phyloP scores from a whole-genome alignment of 257 asterid genomes.

The Thymus quinquecostatus region DNA sequence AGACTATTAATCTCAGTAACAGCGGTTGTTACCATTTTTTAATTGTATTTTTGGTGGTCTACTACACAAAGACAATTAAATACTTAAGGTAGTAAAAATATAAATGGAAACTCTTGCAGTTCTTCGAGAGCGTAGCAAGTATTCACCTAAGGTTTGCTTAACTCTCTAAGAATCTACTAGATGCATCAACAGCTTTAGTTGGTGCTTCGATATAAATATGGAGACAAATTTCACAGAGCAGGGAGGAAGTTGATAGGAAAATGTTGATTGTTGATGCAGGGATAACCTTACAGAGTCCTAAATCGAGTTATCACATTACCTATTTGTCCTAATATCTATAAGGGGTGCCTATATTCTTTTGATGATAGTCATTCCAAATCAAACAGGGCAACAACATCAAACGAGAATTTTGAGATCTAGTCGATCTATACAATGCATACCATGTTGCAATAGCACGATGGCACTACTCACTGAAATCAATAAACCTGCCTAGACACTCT shows the following conservation, averaged over 20 bases:
- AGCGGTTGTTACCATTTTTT: background rate
- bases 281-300: background rate
- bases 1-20: background rate
- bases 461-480: background rate
- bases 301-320: slow-evolving; percentile 1
- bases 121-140: background rate
- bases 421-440: no score
- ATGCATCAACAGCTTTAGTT: background rate
- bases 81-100: background rate
- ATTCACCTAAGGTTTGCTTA: background rate
- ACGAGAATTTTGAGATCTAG: background rate
- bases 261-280: background rate
- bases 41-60: background rate
- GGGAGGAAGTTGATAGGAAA: background rate
- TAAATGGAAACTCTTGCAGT: background rate
- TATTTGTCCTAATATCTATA: background rate
- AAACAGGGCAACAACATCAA: background rate
- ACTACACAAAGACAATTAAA: background rate
- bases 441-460: background rate
- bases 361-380: background rate
- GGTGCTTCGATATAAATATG: background rate
- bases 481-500: background rate
- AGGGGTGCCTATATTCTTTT: no score
- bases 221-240: background rate
- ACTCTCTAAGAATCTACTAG: slow-evolving; percentile 5